These are phyloP conservation scores for Daldinia bambusicola DNA, from an alignment of 495 filamentous ascomycete genomes.

Conservation along the genomic window DNA sequence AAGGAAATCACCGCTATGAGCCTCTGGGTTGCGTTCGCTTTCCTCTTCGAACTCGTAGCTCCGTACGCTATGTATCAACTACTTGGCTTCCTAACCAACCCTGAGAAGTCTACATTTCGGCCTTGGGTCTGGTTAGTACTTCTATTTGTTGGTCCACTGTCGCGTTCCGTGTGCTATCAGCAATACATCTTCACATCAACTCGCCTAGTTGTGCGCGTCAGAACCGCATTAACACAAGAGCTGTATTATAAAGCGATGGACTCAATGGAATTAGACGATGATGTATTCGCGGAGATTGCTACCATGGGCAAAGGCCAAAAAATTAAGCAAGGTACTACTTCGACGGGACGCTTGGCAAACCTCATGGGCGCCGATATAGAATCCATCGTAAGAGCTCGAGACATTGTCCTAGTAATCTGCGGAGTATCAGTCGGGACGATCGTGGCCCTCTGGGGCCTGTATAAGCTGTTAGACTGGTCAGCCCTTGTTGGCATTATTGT, in stretches of 20 bases:
- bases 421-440: slow-evolving; percentile 52
- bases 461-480: slow-evolving; percentile 59
- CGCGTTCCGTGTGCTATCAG: slow-evolving; percentile 56
- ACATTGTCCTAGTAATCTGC: slow-evolving; percentile 53
- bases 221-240: slow-evolving; percentile 60
- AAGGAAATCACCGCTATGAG: slow-evolving; percentile 55
- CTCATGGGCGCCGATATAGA: slow-evolving; percentile 64
- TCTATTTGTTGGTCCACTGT: slow-evolving; percentile 56
- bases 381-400: slow-evolving; percentile 55
- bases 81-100: slow-evolving; percentile 53
- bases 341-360: slow-evolving; percentile 59
- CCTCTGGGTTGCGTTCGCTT: slow-evolving; percentile 48
- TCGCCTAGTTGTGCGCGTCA: slow-evolving; percentile 58
- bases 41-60: slow-evolving; percentile 53
- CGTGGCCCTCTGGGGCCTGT: slow-evolving; percentile 54
- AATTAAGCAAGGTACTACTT: slow-evolving; percentile 50
- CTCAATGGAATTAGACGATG: slow-evolving; percentile 58
- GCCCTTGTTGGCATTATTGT: slow-evolving; percentile 56
- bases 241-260: slow-evolving; percentile 61
- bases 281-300: slow-evolving; percentile 50
- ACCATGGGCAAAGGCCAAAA: slow-evolving; percentile 41
- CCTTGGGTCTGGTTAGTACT: slow-evolving; percentile 59
- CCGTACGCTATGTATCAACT: slow-evolving; percentile 60
- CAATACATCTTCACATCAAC: slow-evolving; percentile 62
- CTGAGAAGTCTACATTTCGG: slow-evolving; percentile 49